Evolutionary conservation across 2,329 filamentous ascomycete species (phyloP), one percentile per base, ranked within the genome.

Genomic region (Neurospora crassa): DNA sequence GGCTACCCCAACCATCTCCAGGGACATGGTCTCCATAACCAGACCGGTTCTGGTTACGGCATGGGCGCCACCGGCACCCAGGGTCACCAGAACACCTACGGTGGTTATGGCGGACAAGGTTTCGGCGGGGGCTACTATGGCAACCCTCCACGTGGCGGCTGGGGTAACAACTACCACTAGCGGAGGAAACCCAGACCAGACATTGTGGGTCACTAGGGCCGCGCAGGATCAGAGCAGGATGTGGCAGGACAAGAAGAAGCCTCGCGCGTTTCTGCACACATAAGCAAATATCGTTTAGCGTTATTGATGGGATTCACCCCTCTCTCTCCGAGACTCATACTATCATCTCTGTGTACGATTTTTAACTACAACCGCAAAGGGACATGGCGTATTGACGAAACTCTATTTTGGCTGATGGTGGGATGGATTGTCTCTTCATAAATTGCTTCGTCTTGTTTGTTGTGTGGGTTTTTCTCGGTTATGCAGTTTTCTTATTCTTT

Each of bases 131-230:
- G 80, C 74, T 85, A 85, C 80, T 86, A 86, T 78, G 82, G 77
- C 71, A 80, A 84, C 74, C 81, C 82, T 76, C 83, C 84, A 73
- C 83, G 85, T 74, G 53, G 53, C 53, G 86, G 87, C 77, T 89
- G 87, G 87, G 87, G 87, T 75, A 84, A 83, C 76, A 89, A 89
- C 83, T 89, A 89, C 83, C 77, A 80, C 71, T 79, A 78, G 70
- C 70, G 67, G 53, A 67, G 59, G 53, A 59, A 59, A 59, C 47
- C 53, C 53, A 34, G 53, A 63, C 53, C 24, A 29, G 34, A 63
- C 24, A 63, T n/a, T 7, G 53, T 63, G 53, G 53, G 53, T 10
- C 53, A 63, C 16, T 63, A 63, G 29, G 53, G 53, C 67, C 37
- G 47, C 47, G 16, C 37, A n/a, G 40, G 67, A 37, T 14, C 40